phyloP scores from a whole-genome alignment of 1,139 yeast species.

The Zygotorulaspora mrakii region DNA sequence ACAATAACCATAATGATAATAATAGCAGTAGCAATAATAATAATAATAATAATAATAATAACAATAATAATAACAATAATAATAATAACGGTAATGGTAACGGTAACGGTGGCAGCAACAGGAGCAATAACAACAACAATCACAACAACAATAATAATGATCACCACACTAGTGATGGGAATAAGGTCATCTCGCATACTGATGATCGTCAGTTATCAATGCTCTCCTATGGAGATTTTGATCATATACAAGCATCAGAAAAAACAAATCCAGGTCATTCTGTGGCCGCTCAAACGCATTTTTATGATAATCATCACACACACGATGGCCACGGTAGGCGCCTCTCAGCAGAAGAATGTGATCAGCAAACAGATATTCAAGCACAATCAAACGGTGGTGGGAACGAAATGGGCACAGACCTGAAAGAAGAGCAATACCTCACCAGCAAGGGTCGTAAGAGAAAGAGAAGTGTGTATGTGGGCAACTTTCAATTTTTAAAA shows the following conservation, averaged over 20 bases:
- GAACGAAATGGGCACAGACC: constrained; percentile 9
- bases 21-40: constrained; percentile 13
- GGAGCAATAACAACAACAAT: constrained; percentile 3
- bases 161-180: constrained; percentile 12
- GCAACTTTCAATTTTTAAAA: constrained; percentile 38
- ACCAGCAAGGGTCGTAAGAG: constrained; percentile 22
- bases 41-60: constrained; percentile 2
- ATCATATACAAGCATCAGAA: constrained; percentile 7
- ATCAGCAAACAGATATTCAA: constrained; percentile 1
- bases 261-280: background rate
- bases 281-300: background rate
- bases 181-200: constrained; percentile 1
- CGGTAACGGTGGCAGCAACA: constrained; percentile 10
- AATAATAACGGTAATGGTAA: constrained; percentile 10
- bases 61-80: constrained; percentile 4
- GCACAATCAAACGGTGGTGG: constrained; percentile 2
- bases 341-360: constrained; percentile 1
- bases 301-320: constrained; percentile 1
- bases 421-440: constrained; percentile 18
- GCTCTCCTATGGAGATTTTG: constrained; percentile 12
- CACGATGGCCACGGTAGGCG: background rate
- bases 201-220: constrained; percentile 9
- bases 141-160: constrained; percentile 6
- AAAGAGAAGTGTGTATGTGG: constrained; percentile 34
- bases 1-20: constrained; percentile 4